Percentiles rank a stretch among this genome's conserved stretches.
phyloP scores from a whole-genome alignment of 495 filamentous ascomycete species.

The Bacidia rubella region DNA sequence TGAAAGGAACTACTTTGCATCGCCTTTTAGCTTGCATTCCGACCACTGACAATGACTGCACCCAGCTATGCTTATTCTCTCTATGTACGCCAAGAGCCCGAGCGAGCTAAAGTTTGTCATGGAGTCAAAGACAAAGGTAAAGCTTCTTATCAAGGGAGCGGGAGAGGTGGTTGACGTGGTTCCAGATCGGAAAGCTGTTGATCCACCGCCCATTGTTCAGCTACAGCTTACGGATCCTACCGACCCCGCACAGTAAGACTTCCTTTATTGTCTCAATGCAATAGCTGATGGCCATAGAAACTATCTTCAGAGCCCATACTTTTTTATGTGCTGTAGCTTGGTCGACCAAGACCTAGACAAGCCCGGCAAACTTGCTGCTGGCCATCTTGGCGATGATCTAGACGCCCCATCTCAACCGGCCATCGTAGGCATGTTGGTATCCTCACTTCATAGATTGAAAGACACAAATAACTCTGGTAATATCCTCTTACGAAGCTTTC shows the following conservation, averaged over 20 bases:
- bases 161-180: neutral
- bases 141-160: neutral
- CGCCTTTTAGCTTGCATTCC: neutral
- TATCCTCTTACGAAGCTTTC: conserved; percentile 9
- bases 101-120: conserved; percentile 36
- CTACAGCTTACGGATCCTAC: conserved; percentile 54
- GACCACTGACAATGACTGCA: conserved; percentile 18
- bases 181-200: conserved; percentile 82
- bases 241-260: conserved; percentile 59
- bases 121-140: conserved; percentile 47
- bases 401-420: conserved; percentile 26
- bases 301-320: conserved; percentile 63
- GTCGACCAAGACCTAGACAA: conserved; percentile 50
- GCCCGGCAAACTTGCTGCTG: conserved; percentile 36
- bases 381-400: conserved; percentile 14
- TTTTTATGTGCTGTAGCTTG: conserved; percentile 66
- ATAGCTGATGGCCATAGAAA: conserved; percentile 36
- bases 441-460: conserved; percentile 85
- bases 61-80: conserved; percentile 31
- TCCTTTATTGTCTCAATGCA: conserved; percentile 1
- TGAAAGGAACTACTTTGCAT: neutral
- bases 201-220: conserved; percentile 88
- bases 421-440: conserved; percentile 71
- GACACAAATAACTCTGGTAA: conserved; percentile 72
- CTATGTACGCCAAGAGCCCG: conserved; percentile 40